Percentiles rank a stretch among this genome's conserved stretches.
Conservation (phyloP, 768 basidiomycete species). For the Tylopilus rubrobrunneus region DNA sequence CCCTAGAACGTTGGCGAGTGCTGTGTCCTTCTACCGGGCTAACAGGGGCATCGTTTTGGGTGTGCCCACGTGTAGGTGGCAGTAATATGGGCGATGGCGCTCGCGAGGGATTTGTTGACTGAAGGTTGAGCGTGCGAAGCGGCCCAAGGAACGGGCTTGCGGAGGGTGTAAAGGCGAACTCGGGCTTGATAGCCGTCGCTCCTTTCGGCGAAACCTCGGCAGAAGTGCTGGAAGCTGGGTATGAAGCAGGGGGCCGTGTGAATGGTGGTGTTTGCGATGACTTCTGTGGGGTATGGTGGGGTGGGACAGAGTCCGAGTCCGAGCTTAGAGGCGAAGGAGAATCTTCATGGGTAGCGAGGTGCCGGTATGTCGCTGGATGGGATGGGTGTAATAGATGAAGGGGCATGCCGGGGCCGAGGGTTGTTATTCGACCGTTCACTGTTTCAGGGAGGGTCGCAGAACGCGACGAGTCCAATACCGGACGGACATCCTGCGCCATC, state of each 20-base stretch:
- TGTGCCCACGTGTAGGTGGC: constrained; percentile 42
- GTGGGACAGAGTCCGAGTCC: constrained; percentile 48
- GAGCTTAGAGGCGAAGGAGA: constrained; percentile 70
- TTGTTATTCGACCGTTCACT: constrained; percentile 12
- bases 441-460: constrained; percentile 14
- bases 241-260: constrained; percentile 26
- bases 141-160: constrained; percentile 81
- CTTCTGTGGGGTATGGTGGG: constrained; percentile 27
- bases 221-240: constrained; percentile 17
- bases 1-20: constrained; percentile 24
- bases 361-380: constrained; percentile 31
- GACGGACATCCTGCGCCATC: constrained; percentile 33
- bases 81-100: constrained; percentile 69
- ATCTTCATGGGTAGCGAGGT: constrained; percentile 46
- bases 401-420: constrained; percentile 20
- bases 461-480: constrained; percentile 14
- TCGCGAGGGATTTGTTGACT: constrained; percentile 64
- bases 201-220: constrained; percentile 31
- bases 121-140: constrained; percentile 69
- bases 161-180: constrained; percentile 57
- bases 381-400: constrained; percentile 42
- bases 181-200: constrained; percentile 25
- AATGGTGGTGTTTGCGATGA: constrained; percentile 24
- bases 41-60: constrained; percentile 24
- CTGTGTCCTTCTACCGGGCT: constrained; percentile 34